Percentiles rank a stretch among this genome's conserved stretches.
These are phyloP conservation scores for Aspergillus funiculosus DNA, from an alignment of 495 filamentous ascomycete genomes.

Conservation along the genomic window DNA sequence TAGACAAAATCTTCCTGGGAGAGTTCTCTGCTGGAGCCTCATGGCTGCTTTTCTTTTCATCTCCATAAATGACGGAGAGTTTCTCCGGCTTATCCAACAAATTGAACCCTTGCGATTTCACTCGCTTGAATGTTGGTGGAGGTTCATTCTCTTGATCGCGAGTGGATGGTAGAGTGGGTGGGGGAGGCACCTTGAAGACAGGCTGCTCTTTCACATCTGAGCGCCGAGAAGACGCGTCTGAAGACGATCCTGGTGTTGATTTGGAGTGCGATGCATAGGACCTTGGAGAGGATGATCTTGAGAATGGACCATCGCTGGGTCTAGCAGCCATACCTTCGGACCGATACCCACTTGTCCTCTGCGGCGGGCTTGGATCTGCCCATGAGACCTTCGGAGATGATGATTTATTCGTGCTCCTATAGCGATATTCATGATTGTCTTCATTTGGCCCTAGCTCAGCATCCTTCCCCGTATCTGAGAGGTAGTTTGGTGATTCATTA, in stretches of 20 bases:
- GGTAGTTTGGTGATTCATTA: slow-evolving; percentile 31
- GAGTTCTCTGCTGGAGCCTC: slow-evolving; percentile 47
- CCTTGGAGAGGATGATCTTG: slow-evolving; percentile 37
- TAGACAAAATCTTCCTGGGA: slow-evolving; percentile 63
- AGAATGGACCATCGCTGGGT: slow-evolving; percentile 31
- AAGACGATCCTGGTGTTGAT: slow-evolving; percentile 36
- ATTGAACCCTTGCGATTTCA: slow-evolving; percentile 53
- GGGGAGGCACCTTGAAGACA: slow-evolving; percentile 61
- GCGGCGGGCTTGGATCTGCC: slow-evolving; percentile 39
- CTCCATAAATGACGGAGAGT: slow-evolving; percentile 42
- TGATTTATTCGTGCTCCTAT: slow-evolving; percentile 27
- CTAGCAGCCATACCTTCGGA: slow-evolving; percentile 19
- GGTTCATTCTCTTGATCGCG: slow-evolving; percentile 79
- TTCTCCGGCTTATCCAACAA: slow-evolving; percentile 58
- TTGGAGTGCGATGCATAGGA: slow-evolving; percentile 38
- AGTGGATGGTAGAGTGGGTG: slow-evolving; percentile 51
- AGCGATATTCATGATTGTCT: slow-evolving; percentile 27
- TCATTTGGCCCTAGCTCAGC: slow-evolving; percentile 19
- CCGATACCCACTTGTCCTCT: slow-evolving; percentile 25
- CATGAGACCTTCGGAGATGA: slow-evolving; percentile 43
- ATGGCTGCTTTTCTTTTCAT: slow-evolving; percentile 41
- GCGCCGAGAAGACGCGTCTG: slow-evolving; percentile 37
- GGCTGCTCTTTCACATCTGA: slow-evolving; percentile 41
- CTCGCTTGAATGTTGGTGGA: slow-evolving; percentile 67
- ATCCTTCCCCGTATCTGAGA: slow-evolving; percentile 29